These are phyloP conservation scores for Penicillium pancosmium DNA, from an alignment of 495 filamentous ascomycete genomes.

Conservation along the genomic window DNA sequence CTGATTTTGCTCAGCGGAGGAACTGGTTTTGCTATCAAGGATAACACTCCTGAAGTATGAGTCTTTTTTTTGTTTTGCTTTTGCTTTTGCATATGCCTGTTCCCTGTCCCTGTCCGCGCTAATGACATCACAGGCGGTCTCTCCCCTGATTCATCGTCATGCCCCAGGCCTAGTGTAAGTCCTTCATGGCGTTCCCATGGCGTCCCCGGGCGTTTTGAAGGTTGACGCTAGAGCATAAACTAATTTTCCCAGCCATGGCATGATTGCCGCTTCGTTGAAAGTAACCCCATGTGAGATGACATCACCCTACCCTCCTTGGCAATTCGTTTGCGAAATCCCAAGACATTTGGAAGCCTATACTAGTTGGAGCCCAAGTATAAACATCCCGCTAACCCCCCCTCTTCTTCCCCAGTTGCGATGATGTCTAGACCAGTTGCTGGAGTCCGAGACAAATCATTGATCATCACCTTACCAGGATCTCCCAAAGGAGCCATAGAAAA, in stretches of 20 bases:
- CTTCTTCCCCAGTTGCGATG: conserved; percentile 71
- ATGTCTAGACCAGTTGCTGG: conserved; percentile 96
- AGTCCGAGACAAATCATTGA: conserved; percentile 78
- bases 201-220: background rate
- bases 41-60: conserved; percentile 84
- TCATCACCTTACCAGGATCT: conserved; percentile 90
- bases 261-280: conserved; percentile 81
- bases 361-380: conserved; percentile 8
- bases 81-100: background rate
- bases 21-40: conserved; percentile 89
- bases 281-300: conserved; percentile 82
- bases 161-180: conserved; percentile 85
- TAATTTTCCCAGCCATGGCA: conserved; percentile 68
- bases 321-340: conserved; percentile 2
- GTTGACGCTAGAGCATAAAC: conserved; percentile 29
- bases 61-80: conserved; percentile 3
- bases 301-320: conserved; percentile 14
- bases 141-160: conserved; percentile 78
- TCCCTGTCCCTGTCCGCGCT: conserved; percentile 12
- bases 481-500: conserved; percentile 98
- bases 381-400: conserved; percentile 23
- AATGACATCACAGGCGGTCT: conserved; percentile 65
- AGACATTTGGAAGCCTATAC: background rate
- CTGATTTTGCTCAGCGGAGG: conserved; percentile 88
- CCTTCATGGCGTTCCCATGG: conserved; percentile 2